Conservation (phyloP, 78 protist genomes). For the Anaeramoeba flamelloides region DNA sequence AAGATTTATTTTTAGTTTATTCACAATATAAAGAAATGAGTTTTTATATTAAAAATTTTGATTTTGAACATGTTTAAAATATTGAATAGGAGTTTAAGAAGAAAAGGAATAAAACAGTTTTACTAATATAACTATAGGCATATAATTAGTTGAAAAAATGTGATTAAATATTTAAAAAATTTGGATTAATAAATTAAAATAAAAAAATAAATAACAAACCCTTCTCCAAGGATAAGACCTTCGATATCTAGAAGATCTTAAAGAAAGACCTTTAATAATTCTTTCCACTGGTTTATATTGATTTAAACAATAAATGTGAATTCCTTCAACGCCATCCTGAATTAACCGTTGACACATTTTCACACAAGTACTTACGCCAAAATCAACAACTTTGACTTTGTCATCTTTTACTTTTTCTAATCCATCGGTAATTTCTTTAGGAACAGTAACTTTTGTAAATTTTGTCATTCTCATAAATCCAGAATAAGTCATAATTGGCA, state of each 20-base stretch:
- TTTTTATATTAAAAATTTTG: too few relatives aligned
- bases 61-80: too few relatives aligned
- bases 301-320: slow-evolving; percentile 88
- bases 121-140: too few relatives aligned
- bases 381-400: slow-evolving; percentile 65
- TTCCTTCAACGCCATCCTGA: slow-evolving; percentile 46
- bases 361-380: slow-evolving; percentile 44
- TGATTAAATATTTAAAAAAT: background rate
- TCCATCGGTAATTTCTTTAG: slow-evolving; percentile 22
- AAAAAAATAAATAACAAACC: too few relatives aligned
- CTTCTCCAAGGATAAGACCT: slow-evolving; percentile 37
- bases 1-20: too few relatives aligned
- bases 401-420: slow-evolving; percentile 53
- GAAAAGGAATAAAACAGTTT: too few relatives aligned
- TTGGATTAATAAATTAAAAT: too few relatives aligned
- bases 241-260: background rate
- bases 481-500: slow-evolving; percentile 76
- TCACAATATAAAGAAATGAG: too few relatives aligned
- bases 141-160: too few relatives aligned
- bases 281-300: slow-evolving; percentile 44
- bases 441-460: slow-evolving; percentile 40
- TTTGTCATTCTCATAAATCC: slow-evolving; percentile 53
- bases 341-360: slow-evolving; percentile 38
- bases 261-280: slow-evolving; percentile 31
- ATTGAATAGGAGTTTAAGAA: too few relatives aligned